phyloP scores from a whole-genome alignment of 75 land plant genomes.

The Ceratopteris richardii region DNA sequence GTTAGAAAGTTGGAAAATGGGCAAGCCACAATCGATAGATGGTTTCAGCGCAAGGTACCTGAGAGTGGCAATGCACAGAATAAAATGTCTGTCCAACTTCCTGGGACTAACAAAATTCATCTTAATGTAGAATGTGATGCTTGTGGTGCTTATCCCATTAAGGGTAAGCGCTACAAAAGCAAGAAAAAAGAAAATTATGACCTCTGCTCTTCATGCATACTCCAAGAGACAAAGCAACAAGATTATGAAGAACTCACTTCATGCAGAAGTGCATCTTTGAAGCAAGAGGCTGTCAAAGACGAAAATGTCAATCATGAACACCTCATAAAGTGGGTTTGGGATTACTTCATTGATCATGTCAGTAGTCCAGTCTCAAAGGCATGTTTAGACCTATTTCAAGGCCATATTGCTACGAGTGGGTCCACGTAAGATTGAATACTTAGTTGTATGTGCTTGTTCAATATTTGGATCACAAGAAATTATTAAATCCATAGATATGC shows the following conservation, averaged over 20 bases:
- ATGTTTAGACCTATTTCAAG: constrained; percentile 5
- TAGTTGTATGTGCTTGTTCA: no score
- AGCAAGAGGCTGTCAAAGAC: neutral
- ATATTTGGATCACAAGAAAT: no score
- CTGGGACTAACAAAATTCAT: constrained; percentile 36
- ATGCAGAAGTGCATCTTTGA: neutral
- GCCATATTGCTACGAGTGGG: constrained; percentile 28
- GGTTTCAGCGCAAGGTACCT: neutral
- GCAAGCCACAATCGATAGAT: constrained; percentile 12
- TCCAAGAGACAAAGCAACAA: neutral
- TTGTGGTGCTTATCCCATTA: constrained; percentile 28
- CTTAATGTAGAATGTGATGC: constrained; percentile 20
- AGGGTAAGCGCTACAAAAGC: constrained; percentile 19
- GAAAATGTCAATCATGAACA: constrained; percentile 35
- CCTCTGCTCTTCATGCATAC: constrained; percentile 21
- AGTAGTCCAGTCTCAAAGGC: neutral
- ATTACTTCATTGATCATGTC: constrained; percentile 45
- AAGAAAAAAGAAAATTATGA: constrained; percentile 11
- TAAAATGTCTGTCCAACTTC: constrained; percentile 12
- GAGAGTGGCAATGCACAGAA: neutral
- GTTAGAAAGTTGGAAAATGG: constrained; percentile 1
- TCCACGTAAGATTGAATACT: constrained; percentile 54
- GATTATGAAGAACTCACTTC: constrained; percentile 12
- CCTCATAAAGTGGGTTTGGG: constrained; percentile 93
- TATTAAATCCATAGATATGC: no score